Percentiles rank a stretch among this genome's conserved stretches.
Conservation (phyloP, 2,329 filamentous ascomycete genomes). For the Phyllosticta capitalensis region DNA sequence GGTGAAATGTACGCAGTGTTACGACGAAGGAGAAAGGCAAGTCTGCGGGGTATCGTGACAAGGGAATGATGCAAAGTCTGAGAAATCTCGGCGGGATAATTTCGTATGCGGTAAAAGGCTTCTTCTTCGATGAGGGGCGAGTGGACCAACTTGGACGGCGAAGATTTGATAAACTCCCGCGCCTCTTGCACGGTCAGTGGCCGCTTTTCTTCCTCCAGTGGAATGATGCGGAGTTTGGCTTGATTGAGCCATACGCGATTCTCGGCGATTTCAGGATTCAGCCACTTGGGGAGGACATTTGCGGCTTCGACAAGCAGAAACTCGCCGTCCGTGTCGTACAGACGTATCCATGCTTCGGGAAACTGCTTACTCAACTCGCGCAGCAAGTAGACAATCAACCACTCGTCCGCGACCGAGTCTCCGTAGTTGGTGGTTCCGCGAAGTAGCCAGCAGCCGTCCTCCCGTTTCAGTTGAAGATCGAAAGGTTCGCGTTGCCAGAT, state of each 20-base stretch:
- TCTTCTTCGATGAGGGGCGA: constrained; percentile 58
- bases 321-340: constrained; percentile 85
- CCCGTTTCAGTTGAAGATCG: constrained; percentile 50
- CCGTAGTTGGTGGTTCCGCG: constrained; percentile 77
- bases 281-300: constrained; percentile 75
- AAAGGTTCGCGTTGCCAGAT: constrained; percentile 92
- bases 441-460: constrained; percentile 54
- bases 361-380: constrained; percentile 68
- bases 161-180: constrained; percentile 42
- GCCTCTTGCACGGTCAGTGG: constrained; percentile 56
- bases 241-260: constrained; percentile 80
- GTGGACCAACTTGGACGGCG: constrained; percentile 52
- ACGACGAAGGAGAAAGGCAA: constrained; percentile 69
- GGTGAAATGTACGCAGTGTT: constrained; percentile 69
- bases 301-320: constrained; percentile 93
- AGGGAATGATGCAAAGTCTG: constrained; percentile 67
- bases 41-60: constrained; percentile 66
- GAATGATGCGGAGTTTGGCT: constrained; percentile 66
- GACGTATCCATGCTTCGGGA: constrained; percentile 67
- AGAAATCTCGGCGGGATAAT: constrained; percentile 45
- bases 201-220: constrained; percentile 31
- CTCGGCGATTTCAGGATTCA: constrained; percentile 81
- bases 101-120: constrained; percentile 11
- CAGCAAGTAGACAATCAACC: constrained; percentile 86
- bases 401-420: constrained; percentile 94